Evolutionary conservation across 257 asterid genomes (phyloP).

Genomic region (Vinca minor): DNA sequence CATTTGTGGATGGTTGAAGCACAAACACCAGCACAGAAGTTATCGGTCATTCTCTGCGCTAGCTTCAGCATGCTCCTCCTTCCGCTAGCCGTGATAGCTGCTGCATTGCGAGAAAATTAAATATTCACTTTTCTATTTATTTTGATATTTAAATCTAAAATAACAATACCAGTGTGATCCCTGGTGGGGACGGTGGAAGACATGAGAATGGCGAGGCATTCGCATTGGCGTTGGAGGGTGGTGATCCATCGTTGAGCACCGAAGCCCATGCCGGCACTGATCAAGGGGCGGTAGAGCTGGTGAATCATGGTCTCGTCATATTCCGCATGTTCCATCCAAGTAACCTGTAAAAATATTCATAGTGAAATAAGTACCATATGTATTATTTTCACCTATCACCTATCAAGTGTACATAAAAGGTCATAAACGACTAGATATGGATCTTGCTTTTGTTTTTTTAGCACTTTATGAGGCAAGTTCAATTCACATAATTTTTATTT

Average conservation of each 20-base stretch:
- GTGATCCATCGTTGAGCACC: slow-evolving; percentile 87
- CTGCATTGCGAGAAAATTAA: too few species aligned
- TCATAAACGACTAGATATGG: too few species aligned
- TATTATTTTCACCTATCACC: too few species aligned
- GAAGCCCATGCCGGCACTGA: slow-evolving; percentile 75
- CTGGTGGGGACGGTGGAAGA: slow-evolving; percentile 39
- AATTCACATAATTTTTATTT: too few species aligned
- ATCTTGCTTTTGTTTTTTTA: too few species aligned
- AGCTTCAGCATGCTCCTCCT: slow-evolving; percentile 85
- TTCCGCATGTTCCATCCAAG: slow-evolving; percentile 86
- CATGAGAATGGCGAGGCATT: slow-evolving; percentile 85
- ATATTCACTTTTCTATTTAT: too few species aligned
- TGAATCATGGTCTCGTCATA: slow-evolving; percentile 68
- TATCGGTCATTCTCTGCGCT: slow-evolving; percentile 91
- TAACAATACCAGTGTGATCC: slow-evolving; percentile 46
- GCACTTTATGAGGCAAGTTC: too few species aligned
- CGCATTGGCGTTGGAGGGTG: slow-evolving; percentile 79
- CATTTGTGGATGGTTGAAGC: slow-evolving; percentile 87
- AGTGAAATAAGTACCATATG: not conserved
- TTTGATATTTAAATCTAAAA: too few species aligned
- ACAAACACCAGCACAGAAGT: slow-evolving; percentile 84
- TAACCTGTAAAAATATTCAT: slow-evolving; percentile 41
- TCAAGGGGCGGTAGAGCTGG: slow-evolving; percentile 55
- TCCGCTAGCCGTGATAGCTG: slow-evolving; percentile 73
- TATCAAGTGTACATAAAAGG: too few species aligned